Percentiles rank a stretch among this genome's conserved stretches.
Conservation (phyloP, 148 eudicot genomes). For the Rhododendron simsii region DNA sequence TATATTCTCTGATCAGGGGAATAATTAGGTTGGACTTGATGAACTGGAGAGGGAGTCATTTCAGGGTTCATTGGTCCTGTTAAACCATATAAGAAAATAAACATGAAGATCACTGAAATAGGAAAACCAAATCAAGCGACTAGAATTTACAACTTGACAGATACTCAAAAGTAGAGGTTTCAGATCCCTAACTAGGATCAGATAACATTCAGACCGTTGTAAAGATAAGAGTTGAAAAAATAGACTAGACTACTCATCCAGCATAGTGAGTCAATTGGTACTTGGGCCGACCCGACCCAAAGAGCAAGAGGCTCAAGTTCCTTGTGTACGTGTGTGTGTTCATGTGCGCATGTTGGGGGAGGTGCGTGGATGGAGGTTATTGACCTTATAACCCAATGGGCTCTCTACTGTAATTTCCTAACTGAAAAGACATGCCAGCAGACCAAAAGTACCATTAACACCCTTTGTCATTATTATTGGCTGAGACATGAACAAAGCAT, state of each 20-base stretch:
- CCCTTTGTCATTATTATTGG: neutral
- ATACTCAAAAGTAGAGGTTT: neutral
- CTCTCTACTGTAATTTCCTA: neutral
- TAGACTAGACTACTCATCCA: neutral
- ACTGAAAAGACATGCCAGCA: neutral
- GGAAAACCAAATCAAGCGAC: neutral
- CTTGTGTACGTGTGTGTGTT: neutral
- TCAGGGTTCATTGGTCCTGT: constrained; percentile 36
- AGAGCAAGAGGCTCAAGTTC: neutral
- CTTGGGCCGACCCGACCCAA: neutral
- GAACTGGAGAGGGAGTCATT: constrained; percentile 23
- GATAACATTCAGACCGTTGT: neutral
- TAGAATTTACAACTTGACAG: neutral
- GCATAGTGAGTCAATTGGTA: neutral
- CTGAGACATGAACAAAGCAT: neutral
- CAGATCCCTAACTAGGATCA: neutral
- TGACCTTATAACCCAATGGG: neutral
- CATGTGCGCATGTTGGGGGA: neutral
- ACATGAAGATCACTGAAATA: neutral
- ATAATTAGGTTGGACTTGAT: constrained; percentile 28
- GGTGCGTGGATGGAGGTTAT: neutral
- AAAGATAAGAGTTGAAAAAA: neutral
- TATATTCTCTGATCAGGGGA: constrained; percentile 29
- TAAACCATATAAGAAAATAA: constrained; percentile 1
- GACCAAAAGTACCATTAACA: neutral